Evolutionary conservation across 2,329 filamentous ascomycete species (phyloP).

Genomic region (Penicillium sp.): DNA sequence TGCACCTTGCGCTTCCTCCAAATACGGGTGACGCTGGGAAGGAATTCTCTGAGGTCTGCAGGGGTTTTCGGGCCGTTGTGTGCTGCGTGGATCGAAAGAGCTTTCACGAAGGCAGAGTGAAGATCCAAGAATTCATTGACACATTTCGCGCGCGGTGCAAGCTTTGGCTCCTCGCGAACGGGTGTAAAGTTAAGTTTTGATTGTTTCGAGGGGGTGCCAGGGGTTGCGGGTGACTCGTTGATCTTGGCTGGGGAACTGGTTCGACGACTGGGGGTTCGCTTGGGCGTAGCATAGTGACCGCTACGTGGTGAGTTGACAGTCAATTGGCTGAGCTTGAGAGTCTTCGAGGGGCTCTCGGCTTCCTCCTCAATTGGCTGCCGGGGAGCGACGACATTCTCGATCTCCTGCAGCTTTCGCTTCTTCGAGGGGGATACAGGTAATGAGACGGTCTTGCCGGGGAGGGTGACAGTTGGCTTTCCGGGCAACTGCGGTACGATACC

Average conservation of each 20-base stretch:
- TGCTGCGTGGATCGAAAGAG: conserved; percentile 65
- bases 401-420: conserved; percentile 40
- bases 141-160: conserved; percentile 30
- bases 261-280: conserved; percentile 43
- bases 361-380: conserved; percentile 15
- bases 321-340: conserved; percentile 33
- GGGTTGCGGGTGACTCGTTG: conserved; percentile 15
- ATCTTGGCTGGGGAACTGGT: conserved; percentile 43
- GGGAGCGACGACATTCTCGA: conserved; percentile 31
- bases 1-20: conserved; percentile 71
- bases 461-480: neutral
- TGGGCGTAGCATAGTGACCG: conserved; percentile 26
- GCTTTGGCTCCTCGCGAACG: conserved; percentile 10
- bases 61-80: conserved; percentile 65
- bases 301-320: conserved; percentile 34
- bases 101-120: conserved; percentile 66
- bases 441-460: conserved; percentile 30
- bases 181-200: conserved; percentile 21
- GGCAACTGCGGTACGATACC: conserved; percentile 29
- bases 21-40: conserved; percentile 61
- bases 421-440: conserved; percentile 38
- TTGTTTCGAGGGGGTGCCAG: conserved; percentile 29
- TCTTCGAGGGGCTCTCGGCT: conserved; percentile 33
- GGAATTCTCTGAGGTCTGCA: conserved; percentile 61
- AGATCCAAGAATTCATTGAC: conserved; percentile 59